Conservation (phyloP, 768 basidiomycete species). For the Rhodotorula graminis region DNA sequence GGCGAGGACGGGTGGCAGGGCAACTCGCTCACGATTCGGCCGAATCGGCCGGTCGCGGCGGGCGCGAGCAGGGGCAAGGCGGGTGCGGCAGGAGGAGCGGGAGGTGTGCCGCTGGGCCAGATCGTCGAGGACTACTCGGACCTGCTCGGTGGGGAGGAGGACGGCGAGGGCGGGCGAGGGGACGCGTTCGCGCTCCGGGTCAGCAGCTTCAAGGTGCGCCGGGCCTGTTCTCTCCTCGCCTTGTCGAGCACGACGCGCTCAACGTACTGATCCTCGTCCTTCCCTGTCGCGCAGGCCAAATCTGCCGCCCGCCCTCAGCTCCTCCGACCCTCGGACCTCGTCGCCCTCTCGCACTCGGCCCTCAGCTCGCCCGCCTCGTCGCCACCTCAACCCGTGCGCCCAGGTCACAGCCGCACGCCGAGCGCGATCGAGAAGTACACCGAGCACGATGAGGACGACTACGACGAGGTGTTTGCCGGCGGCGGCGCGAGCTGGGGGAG, state of each 20-base stretch:
- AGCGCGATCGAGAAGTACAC: constrained; percentile 21
- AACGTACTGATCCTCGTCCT: too few species aligned
- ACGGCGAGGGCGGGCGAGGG: constrained; percentile 60
- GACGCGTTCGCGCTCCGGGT: constrained; percentile 67
- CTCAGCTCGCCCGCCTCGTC: not conserved
- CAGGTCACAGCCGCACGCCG: not conserved
- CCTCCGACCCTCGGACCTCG: constrained; percentile 12
- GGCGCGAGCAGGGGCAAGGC: constrained; percentile 51
- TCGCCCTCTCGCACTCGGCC: not conserved
- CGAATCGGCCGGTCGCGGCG: not conserved
- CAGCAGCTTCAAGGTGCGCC: constrained; percentile 69
- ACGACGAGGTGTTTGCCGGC: constrained; percentile 74
- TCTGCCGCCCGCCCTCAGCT: constrained; percentile 46
- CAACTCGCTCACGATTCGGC: constrained; percentile 36
- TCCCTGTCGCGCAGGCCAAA: constrained; percentile 62
- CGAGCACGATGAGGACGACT: constrained; percentile 70
- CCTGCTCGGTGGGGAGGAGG: constrained; percentile 69
- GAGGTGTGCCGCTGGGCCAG: constrained; percentile 49
- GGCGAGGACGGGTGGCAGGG: not conserved
- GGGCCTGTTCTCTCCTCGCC: not conserved
- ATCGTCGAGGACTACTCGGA: constrained; percentile 92
- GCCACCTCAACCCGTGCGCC: not conserved
- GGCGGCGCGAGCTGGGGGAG: constrained; percentile 42
- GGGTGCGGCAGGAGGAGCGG: not conserved
- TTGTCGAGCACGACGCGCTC: not conserved